These are phyloP conservation scores for Castanea sativa DNA, from an alignment of 306 rosid genomes.

Conservation along the genomic window DNA sequence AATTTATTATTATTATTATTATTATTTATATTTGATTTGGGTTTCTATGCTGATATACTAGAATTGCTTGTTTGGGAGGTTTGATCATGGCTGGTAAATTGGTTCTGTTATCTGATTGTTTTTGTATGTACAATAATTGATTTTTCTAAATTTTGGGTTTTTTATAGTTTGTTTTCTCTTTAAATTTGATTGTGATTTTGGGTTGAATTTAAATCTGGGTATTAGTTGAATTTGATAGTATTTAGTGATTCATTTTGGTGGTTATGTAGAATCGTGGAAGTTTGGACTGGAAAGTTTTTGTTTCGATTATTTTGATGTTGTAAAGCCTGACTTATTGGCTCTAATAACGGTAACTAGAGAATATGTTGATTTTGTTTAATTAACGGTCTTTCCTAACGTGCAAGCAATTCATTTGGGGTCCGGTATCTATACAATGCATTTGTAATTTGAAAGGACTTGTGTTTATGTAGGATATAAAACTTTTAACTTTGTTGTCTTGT, in stretches of 20 bases:
- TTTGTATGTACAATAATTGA: background rate
- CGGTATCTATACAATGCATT: background rate
- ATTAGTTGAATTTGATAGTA: background rate
- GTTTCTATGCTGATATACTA: background rate
- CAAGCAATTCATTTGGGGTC: background rate
- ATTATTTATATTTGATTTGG: background rate
- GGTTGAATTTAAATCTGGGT: background rate
- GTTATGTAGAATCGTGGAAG: background rate
- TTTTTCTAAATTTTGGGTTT: background rate
- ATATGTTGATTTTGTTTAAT: background rate
- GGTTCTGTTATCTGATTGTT: background rate
- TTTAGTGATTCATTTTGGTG: background rate
- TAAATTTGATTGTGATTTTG: background rate
- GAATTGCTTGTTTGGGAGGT: background rate
- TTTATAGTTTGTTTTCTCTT: background rate
- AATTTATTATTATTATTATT: too few relatives aligned
- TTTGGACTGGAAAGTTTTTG: background rate
- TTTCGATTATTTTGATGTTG: background rate
- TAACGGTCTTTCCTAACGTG: conserved; percentile 8
- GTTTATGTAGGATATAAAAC: background rate
- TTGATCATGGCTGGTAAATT: background rate
- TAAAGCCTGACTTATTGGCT: background rate
- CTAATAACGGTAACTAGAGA: background rate
- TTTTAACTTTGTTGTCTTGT: background rate
- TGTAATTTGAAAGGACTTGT: background rate